phyloP scores from a whole-genome alignment of 129 eudicot species.

The Apium graveolens region DNA sequence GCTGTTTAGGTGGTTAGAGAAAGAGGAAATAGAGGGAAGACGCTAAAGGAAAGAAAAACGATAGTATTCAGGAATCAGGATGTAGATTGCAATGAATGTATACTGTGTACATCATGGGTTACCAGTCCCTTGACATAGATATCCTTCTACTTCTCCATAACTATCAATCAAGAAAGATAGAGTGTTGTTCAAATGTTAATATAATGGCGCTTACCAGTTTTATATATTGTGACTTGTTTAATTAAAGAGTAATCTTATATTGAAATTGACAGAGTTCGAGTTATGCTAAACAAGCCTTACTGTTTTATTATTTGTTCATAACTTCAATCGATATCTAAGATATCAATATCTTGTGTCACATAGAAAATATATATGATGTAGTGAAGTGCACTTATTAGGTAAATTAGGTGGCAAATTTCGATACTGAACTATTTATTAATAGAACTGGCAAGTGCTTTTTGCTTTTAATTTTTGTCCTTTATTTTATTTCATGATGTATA shows the following conservation, averaged over 20 bases:
- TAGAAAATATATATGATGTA: too few relatives aligned
- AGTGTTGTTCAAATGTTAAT: neutral
- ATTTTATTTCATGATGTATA: too few relatives aligned
- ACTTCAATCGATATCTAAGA: neutral
- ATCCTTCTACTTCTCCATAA: neutral
- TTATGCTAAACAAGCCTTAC: neutral
- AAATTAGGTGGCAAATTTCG: neutral
- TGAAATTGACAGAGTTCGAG: neutral
- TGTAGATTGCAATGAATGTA: neutral
- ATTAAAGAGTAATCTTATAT: neutral
- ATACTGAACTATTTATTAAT: neutral
- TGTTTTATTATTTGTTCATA: neutral
- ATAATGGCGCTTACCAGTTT: neutral
- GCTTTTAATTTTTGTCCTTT: too few relatives aligned
- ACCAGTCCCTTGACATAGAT: neutral
- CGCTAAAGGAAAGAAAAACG: neutral
- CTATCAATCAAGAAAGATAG: neutral
- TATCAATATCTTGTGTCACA: neutral
- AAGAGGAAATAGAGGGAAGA: neutral
- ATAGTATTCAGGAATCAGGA: neutral
- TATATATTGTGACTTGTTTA: neutral
- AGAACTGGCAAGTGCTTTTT: neutral
- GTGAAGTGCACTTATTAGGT: neutral
- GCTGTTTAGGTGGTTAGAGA: neutral
- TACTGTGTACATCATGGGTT: neutral